phyloP scores from a whole-genome alignment of 225 moss, liverwort and hornwort species.

The Marchantia polymorpha region DNA sequence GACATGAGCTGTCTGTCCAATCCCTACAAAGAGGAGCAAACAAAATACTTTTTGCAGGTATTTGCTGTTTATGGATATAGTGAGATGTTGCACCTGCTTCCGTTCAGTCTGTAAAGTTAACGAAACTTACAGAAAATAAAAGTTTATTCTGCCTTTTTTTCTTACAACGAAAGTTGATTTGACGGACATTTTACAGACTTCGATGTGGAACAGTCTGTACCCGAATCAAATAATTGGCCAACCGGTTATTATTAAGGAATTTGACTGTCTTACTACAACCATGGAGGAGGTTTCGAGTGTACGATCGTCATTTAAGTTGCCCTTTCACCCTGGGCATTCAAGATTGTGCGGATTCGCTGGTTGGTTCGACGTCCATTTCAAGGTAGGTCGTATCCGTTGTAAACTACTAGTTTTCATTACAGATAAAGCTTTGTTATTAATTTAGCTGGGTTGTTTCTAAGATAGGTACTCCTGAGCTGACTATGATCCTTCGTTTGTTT shows the following conservation, averaged over 20 bases:
- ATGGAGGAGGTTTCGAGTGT: slow-evolving; percentile 68
- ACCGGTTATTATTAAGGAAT: slow-evolving; percentile 75
- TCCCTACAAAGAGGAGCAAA: slow-evolving; percentile 71
- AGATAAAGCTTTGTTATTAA: background rate
- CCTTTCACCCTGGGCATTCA: slow-evolving; percentile 52
- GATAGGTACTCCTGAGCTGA: background rate
- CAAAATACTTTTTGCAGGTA: slow-evolving; percentile 90
- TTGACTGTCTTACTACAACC: slow-evolving; percentile 77
- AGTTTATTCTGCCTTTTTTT: no score
- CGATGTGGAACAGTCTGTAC: slow-evolving; percentile 87
- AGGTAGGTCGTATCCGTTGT: slow-evolving; percentile 36
- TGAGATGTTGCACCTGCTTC: no score
- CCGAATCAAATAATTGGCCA: slow-evolving; percentile 80
- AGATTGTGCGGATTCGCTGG: slow-evolving; percentile 85
- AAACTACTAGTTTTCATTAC: background rate
- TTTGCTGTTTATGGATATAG: no score
- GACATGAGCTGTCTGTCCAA: slow-evolving; percentile 72
- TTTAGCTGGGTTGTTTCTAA: background rate
- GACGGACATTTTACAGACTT: slow-evolving; percentile 51
- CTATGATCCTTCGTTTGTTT: background rate
- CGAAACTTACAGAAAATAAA: no score
- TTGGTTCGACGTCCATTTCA: slow-evolving; percentile 97
- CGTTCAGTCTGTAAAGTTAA: no score
- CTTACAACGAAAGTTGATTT: background rate
- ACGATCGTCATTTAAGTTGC: slow-evolving; percentile 51